Conservation (phyloP, 345 rosid genomes). For the Gossypium rotundifolium region DNA sequence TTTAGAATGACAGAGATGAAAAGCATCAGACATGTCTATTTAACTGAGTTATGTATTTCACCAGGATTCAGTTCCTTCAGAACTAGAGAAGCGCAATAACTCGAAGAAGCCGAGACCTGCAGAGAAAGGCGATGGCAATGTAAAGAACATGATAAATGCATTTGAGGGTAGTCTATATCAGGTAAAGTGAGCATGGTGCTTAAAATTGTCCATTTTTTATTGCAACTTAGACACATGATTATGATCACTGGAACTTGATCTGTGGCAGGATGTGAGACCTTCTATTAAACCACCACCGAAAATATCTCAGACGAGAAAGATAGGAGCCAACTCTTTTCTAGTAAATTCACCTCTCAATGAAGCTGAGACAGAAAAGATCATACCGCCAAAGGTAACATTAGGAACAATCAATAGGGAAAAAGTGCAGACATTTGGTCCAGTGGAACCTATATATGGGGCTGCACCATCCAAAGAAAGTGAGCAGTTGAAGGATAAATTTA, state of each 20-base stretch:
- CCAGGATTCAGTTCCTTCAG: conserved; percentile 9
- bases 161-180: conserved; percentile 62
- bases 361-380: background rate
- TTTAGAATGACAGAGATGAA: conserved; percentile 43
- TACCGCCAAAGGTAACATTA: conserved; percentile 11
- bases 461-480: conserved; percentile 5
- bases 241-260: conserved; percentile 14
- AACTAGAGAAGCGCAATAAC: background rate
- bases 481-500: conserved; percentile 12
- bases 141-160: conserved; percentile 67
- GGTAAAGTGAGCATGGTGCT: conserved; percentile 33
- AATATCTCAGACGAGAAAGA: conserved; percentile 24
- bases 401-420: conserved; percentile 4
- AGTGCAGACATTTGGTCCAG: conserved; percentile 12
- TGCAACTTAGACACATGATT: conserved; percentile 3
- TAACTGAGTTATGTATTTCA: conserved; percentile 13
- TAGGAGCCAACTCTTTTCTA: conserved; percentile 20
- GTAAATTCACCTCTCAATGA: conserved; percentile 15
- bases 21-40: conserved; percentile 9
- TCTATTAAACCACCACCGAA: conserved; percentile 29
- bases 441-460: conserved; percentile 3
- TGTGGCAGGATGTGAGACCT: conserved; percentile 43
- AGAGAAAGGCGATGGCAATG: conserved; percentile 46
- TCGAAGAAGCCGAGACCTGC: conserved; percentile 21
- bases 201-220: conserved; percentile 1